Base-by-base conservation (phyloP, 148 eudicot genomes). In the Amaranthus hypochondriacus region DNA sequence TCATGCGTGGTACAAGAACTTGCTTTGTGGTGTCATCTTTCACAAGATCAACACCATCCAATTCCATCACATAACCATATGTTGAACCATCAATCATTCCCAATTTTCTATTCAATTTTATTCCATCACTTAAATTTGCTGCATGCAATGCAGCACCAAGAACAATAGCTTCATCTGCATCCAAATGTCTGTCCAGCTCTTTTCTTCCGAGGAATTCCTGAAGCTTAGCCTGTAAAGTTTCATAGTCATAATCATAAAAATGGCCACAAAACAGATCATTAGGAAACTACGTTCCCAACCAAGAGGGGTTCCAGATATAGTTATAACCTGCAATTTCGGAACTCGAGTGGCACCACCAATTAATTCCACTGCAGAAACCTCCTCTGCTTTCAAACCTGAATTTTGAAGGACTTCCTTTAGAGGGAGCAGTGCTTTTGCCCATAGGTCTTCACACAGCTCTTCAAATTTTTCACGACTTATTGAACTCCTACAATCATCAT, bases 301-400 rank as follows among this genome's bases (percentile, higher is more conserved):
- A 3, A 9, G n/a, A 12, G 15, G 62, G 39, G 14, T 21, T n/a
- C 28, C 47, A 66, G 82, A 75, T 2, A 72, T 78, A 71, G 52
- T 49, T 15, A 39, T 70, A 48, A 95, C 99, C 90, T 96, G 92
- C 83, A 96, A 87, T 83, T 87, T 96, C 21, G 99, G 99, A 59
- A 96, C 96, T 65, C 97, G 85, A 68, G 99, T 96, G 70, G 97
- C 97, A 69, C 97, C 99, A 81, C 99, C 99, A 83, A 92, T 90
- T 66, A 92, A 79, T 83, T 96, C 99, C 72, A 96, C 90, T 8
- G 96, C 99, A 76, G 86, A 75, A 73, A 96, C 73, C 57, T 92
- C 96, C 13, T 87, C 91, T 71, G 76, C 59, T 75, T 84, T 87
- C 78, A 96, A 61, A 52, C 92, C 97, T 73, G 97, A 89, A 81